Base-by-base conservation (phyloP, 495 filamentous ascomycete species). In the Hypoxylon cercidicola region DNA sequence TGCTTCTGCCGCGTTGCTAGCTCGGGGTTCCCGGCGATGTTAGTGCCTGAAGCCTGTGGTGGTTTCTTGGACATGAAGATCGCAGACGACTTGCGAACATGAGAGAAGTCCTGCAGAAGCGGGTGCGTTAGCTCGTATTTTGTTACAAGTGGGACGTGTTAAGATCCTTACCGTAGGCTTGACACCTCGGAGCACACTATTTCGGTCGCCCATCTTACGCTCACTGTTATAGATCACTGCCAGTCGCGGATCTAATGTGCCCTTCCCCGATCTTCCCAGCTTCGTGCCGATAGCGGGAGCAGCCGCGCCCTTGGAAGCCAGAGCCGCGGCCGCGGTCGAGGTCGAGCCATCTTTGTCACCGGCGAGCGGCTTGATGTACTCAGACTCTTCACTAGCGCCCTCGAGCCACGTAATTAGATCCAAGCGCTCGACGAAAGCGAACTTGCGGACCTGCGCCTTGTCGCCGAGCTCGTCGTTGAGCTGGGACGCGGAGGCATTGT, bases 361-460 rank as follows among this genome's bases (percentile, higher is more conserved):
- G 32, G 89, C 88, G 49, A 97, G 77, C 15, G 90, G 88, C 73
- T 90, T 93, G 78, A 99, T 97, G 72, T 91, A 92, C 72, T 97
- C 96, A 72, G 87, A 90, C 45, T 93, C 92, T 69, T 97, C 92
- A 32, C 89, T 88, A 12, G 90, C 89, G 19, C 93, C 92, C 71
- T 96, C 92, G 15, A 99, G 80, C 90, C 92, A 98, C 4, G 91
- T 91, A 60, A 96, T 90, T 37, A 98, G 82, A 69, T 97, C 94
- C 39, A 97, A 78, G 44, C 90, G 87, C 80, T 97, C 93, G 55
- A 95, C 88, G 76, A 97, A 98, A 49, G 90, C 85, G 49, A 98
- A 81, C 72, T 90, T 93, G 72, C 91, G 90, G 16, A 97, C 90
- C 21, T 77, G 81, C 18, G 80, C 82, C 50, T 83, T 82, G 53